Evolutionary conservation across 2,329 filamentous ascomycete genomes (phyloP).

Genomic region (Pseudomassariella vexata): DNA sequence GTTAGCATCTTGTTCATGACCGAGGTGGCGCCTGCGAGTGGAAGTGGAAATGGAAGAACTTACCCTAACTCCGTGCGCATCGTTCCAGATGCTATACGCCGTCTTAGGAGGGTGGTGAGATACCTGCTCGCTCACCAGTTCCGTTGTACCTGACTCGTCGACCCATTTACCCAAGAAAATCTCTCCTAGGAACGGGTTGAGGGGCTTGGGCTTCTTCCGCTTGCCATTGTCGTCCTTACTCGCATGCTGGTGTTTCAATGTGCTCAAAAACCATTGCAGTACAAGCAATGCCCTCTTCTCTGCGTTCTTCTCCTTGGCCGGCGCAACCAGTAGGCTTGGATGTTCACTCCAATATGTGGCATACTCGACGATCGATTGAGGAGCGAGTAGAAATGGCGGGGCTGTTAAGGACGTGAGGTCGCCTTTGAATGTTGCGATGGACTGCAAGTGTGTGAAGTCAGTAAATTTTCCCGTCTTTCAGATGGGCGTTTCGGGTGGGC

Average conservation of each 20-base stretch:
- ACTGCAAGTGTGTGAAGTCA: constrained; percentile 33
- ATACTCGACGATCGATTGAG: constrained; percentile 73
- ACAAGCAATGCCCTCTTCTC: constrained; percentile 80
- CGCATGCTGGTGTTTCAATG: constrained; percentile 79
- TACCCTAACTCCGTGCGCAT: constrained; percentile 64
- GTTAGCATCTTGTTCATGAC: constrained; percentile 6
- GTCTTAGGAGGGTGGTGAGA: constrained; percentile 92
- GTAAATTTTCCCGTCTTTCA: constrained; percentile 3
- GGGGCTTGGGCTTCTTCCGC: constrained; percentile 86
- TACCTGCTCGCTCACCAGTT: constrained; percentile 90
- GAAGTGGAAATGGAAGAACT: neutral
- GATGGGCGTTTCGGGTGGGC: neutral
- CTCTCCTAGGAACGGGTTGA: constrained; percentile 95
- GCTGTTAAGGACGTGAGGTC: constrained; percentile 77
- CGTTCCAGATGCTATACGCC: constrained; percentile 87
- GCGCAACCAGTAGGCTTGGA: constrained; percentile 72
- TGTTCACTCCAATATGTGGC: constrained; percentile 80
- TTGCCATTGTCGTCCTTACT: constrained; percentile 71
- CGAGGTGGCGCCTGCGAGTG: neutral
- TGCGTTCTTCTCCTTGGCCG: constrained; percentile 71
- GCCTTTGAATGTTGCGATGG: constrained; percentile 76
- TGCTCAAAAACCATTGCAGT: constrained; percentile 94
- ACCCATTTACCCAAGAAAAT: constrained; percentile 90
- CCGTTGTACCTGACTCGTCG: constrained; percentile 73
- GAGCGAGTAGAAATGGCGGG: constrained; percentile 76